Conservation (phyloP, 345 rosid species). For the Viola odorata region DNA sequence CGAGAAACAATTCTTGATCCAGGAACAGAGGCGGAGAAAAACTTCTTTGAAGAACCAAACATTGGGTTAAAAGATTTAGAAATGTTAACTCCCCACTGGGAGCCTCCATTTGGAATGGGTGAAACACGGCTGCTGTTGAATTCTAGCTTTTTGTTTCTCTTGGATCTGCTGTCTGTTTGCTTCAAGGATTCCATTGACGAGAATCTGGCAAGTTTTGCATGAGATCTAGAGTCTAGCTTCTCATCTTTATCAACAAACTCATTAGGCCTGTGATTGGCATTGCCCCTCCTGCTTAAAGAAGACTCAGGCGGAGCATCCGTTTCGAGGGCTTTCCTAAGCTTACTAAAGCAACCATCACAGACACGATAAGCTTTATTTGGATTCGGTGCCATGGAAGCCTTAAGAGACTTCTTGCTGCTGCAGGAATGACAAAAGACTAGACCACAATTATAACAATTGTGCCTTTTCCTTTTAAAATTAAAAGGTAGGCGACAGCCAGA, state of each 20-base stretch:
- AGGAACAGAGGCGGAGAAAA: constrained; percentile 98
- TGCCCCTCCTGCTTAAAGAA: constrained; percentile 70
- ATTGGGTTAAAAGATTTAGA: constrained; percentile 79
- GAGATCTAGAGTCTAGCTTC: constrained; percentile 74
- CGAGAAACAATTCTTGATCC: constrained; percentile 98
- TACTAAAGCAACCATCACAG: constrained; percentile 81
- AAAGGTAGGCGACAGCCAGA: constrained; percentile 94
- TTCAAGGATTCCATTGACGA: constrained; percentile 80
- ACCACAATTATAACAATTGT: constrained; percentile 82
- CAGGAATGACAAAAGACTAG: constrained; percentile 92
- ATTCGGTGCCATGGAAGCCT: constrained; percentile 98
- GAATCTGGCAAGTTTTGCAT: constrained; percentile 73
- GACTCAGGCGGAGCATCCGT: constrained; percentile 62
- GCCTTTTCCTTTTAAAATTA: constrained; percentile 81
- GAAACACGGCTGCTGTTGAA: constrained; percentile 96
- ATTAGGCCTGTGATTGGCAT: constrained; percentile 50
- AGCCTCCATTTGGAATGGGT: constrained; percentile 82
- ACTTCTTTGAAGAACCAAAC: constrained; percentile 91
- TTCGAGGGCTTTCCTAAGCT: constrained; percentile 69
- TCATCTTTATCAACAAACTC: constrained; percentile 67
- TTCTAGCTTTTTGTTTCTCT: constrained; percentile 84
- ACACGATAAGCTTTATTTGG: constrained; percentile 89
- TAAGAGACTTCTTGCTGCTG: constrained; percentile 79
- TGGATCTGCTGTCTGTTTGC: constrained; percentile 63
- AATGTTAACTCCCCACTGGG: constrained; percentile 79